Evolutionary conservation across 2,329 filamentous ascomycete genomes (phyloP), one percentile per base, ranked within the genome.

Genomic region (Dichotomopilus funicola): DNA sequence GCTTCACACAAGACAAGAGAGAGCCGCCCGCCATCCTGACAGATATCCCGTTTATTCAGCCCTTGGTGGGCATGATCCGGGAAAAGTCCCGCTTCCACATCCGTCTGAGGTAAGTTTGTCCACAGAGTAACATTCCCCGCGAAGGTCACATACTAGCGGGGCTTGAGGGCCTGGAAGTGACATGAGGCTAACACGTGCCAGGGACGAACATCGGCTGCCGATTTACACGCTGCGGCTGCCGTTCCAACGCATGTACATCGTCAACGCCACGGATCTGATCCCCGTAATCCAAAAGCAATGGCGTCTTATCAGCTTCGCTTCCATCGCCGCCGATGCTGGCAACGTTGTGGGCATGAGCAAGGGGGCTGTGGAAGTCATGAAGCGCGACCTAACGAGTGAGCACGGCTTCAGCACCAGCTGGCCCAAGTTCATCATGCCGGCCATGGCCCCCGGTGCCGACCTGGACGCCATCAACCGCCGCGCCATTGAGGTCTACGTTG

Each of bases 191-290:
- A 36, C 44, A 47, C 7, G 7, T 38, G 7, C n/a, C 6, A 45
- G 54, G 10, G 49, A 49, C 43, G 45, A 44, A 4, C 40, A 40
- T n/a, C 40, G 10, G 6, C 61, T 65, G 0, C 64, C 65, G 13
- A 65, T 67, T 10, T 67, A 67, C 35, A 67, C 63, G 1, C 60
- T 66, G 1, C 62, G 64, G 1, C 13, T 67, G 27, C 65, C 64
- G 2, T 63, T 63, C 34, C 51, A 50, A 4, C 60, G 64, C 5
- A 64, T 66, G 6, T 66, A 66, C 51, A 47, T 67, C 5, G 60
- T 67, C 49, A 66, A 66, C 44, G 54, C 61, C 1, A 63, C 61
- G 1, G 55, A 63, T 9, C 59, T 66, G 31, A 65, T 68, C 27
- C 63, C 64, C 2, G 36, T 31, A 1, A 4, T 66, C 3, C 63